phyloP scores from a whole-genome alignment of 179 eudicot genomes.

The Silene vulgaris region DNA sequence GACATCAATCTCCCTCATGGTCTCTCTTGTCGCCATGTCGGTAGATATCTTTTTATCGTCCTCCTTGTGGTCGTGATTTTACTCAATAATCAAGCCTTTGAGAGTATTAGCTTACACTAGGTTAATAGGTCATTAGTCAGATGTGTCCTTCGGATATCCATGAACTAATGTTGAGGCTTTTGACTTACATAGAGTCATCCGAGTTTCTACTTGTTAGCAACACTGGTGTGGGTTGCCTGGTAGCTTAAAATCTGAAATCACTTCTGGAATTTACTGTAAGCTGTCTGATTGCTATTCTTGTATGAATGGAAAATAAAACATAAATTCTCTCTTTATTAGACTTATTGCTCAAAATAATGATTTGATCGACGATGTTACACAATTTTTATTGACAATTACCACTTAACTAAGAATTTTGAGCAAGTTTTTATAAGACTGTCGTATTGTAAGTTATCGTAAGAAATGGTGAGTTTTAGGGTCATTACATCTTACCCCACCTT shows the following conservation, averaged over 20 bases:
- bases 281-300: neutral
- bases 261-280: neutral
- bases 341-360: neutral
- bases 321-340: no score
- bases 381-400: neutral
- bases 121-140: neutral
- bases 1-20: neutral
- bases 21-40: neutral
- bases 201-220: neutral
- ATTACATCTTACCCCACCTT: neutral
- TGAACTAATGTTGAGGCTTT: neutral
- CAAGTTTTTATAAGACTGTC: neutral
- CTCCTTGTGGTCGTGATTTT: neutral
- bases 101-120: neutral
- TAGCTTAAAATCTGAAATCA: neutral
- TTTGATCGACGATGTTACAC: neutral
- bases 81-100: neutral
- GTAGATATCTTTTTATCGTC: neutral
- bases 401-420: neutral
- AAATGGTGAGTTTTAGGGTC: neutral
- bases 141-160: neutral
- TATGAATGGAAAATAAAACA: neutral
- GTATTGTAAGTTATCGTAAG: neutral
- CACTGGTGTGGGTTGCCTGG: neutral
- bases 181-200: neutral